Evolutionary conservation across 23 red algal species (phyloP).

Genomic region (Gracilariopsis chorda): DNA sequence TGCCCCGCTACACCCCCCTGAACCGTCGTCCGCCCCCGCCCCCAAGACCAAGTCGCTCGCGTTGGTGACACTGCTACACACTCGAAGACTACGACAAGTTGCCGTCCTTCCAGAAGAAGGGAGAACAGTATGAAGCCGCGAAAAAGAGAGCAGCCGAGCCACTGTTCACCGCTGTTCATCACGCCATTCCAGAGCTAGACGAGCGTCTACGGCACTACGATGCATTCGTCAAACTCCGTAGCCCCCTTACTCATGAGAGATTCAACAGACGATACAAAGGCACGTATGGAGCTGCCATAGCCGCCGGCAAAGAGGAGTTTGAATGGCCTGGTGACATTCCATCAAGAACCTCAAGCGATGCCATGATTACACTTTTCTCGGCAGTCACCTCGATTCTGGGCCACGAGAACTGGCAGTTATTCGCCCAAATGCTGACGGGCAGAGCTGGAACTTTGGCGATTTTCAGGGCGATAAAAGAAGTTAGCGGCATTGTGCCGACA

Average conservation of each 20-base stretch:
- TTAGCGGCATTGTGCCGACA: not conserved
- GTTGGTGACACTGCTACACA: constrained; percentile 61
- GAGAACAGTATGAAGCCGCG: constrained; percentile 34
- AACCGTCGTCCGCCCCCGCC: not conserved
- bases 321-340: constrained; percentile 59
- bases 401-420: not conserved
- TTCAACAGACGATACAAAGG: constrained; percentile 71
- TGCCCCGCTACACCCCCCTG: not conserved
- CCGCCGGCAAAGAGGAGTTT: constrained; percentile 52
- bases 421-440: not conserved
- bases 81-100: constrained; percentile 72
- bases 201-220: constrained; percentile 38
- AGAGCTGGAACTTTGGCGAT: constrained; percentile 36
- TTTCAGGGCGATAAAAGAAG: not conserved
- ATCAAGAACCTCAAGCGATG: constrained; percentile 64
- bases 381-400: not conserved
- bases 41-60: not conserved
- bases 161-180: constrained; percentile 51
- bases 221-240: constrained; percentile 60
- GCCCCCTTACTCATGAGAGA: constrained; percentile 75
- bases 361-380: constrained; percentile 36
- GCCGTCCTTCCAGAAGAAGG: constrained; percentile 19
- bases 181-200: constrained; percentile 74
- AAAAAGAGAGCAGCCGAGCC: constrained; percentile 65
- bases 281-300: constrained; percentile 74